Evolutionary conservation across 1,139 yeast species (phyloP).

Genomic region (Protomyces inouyei): DNA sequence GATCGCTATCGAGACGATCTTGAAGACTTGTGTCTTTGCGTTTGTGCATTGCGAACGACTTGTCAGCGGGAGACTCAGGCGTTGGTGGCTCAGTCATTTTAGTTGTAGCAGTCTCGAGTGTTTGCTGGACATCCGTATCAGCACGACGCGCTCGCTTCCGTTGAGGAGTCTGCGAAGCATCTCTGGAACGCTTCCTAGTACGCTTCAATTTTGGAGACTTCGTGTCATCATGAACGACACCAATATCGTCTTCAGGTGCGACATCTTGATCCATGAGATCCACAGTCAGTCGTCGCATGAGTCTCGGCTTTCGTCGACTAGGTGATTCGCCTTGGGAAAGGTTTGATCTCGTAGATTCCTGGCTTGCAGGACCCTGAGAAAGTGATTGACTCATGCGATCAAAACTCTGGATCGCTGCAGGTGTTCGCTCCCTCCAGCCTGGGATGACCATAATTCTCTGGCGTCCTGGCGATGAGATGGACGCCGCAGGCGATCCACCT

Average conservation of each 20-base stretch:
- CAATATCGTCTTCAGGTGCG: too few relatives aligned
- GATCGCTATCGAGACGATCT: slow-evolving; percentile 8
- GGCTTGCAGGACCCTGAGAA: background rate
- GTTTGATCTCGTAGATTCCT: too few relatives aligned
- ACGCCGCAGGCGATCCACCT: too few relatives aligned
- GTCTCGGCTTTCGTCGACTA: too few relatives aligned
- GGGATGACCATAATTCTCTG: background rate
- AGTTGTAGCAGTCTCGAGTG: too few relatives aligned
- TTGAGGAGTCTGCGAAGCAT: background rate
- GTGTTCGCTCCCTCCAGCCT: background rate
- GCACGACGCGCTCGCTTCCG: background rate
- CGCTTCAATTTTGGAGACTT: background rate
- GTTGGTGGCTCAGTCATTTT: too few relatives aligned
- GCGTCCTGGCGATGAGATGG: background rate
- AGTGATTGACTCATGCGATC: background rate
- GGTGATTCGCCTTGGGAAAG: too few relatives aligned
- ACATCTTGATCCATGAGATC: too few relatives aligned
- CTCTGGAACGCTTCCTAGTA: background rate
- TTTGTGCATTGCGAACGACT: background rate
- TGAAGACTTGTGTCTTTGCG: background rate
- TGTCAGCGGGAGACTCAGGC: background rate
- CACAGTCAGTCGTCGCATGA: too few relatives aligned
- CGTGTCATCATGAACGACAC: too few relatives aligned
- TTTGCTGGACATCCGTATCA: too few relatives aligned
- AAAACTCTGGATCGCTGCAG: background rate